Base-by-base conservation (phyloP, 2,329 filamentous ascomycete genomes). In the Epicoccum nigrum region DNA sequence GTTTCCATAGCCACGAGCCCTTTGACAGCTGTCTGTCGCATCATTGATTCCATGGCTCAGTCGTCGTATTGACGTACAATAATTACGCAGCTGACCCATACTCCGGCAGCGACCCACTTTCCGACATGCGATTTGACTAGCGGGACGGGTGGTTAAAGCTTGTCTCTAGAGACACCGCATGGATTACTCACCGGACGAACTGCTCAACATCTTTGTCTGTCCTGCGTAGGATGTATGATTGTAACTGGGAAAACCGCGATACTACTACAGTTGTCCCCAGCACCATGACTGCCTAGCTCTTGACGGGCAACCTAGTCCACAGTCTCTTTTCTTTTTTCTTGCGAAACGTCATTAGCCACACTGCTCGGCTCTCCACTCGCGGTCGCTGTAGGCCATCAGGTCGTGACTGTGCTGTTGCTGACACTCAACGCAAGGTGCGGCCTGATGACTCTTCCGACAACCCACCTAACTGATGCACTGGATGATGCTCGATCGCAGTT, bases 61-160 rank as follows among this genome's bases (percentile, higher is more conserved):
- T 38, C 13, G 16, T 34, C 32, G 33, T 32, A 35, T 43, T 52
- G 49, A 44, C 49, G 49, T 52, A 43, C 37, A 30, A n/a, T n/a
- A 30, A 19, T 13, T 12, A 32, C 19, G 25, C 27, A 47, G 38
- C 43, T 51, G 43, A 51, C 32, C 27, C 42, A 32, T 13, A 21
- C 28, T 30, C 32, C 33, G 38, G 32, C 20, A 43, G 30, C 23
- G 46, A 28, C 25, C 43, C 49, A 43, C 42, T 43, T 41, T 45
- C 31, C 38, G 42, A 47, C 17, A n/a, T 11, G 11, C 28, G 28
- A 30, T 30, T 12, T 38, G 32, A 23, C 33, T 52, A 46, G 33
- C 49, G 49, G 23, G 33, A 34, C 39, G 49, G 43, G 43, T 39
- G 27, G 9, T 30, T 12, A 47, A 52, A 52, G 49, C 49, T 52